phyloP scores from a whole-genome alignment of 2,329 filamentous ascomycete species.

The Pseudogymnoascus sp. region DNA sequence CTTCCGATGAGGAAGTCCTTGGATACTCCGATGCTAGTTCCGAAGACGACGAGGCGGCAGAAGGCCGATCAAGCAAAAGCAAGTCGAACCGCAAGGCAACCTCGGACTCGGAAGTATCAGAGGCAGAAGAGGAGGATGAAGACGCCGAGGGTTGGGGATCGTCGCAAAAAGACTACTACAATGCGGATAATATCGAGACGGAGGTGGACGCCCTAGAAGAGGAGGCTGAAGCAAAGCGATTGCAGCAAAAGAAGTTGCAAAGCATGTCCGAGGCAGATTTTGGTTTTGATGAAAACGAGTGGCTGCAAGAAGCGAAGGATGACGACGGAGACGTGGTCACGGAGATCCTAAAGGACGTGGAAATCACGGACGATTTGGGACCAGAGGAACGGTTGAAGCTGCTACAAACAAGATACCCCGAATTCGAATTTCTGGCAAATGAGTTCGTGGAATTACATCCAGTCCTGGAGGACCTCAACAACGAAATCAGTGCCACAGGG shows the following conservation, averaged over 20 bases:
- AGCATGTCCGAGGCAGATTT: conserved; percentile 91
- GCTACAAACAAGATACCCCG: conserved; percentile 76
- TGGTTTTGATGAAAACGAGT: conserved; percentile 83
- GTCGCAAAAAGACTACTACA: conserved; percentile 85
- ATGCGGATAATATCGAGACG: conserved; percentile 67
- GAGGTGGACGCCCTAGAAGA: conserved; percentile 75
- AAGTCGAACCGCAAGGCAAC: conserved; percentile 53
- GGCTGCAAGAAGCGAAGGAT: conserved; percentile 55
- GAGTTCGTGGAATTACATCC: conserved; percentile 51
- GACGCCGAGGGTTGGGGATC: conserved; percentile 74
- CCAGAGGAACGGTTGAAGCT: conserved; percentile 68
- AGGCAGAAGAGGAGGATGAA: conserved; percentile 49
- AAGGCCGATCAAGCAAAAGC: conserved; percentile 24
- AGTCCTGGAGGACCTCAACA: conserved; percentile 50
- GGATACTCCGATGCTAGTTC: conserved; percentile 40
- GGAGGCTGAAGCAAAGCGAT: conserved; percentile 77
- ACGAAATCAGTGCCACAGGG: conserved; percentile 29
- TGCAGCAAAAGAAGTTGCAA: conserved; percentile 86
- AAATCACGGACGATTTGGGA: conserved; percentile 73
- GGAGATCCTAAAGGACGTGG: conserved; percentile 76
- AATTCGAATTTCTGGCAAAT: conserved; percentile 78
- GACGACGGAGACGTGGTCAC: conserved; percentile 59
- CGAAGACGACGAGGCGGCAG: conserved; percentile 27
- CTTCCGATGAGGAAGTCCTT: conserved; percentile 57
- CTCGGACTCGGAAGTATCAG: conserved; percentile 46